A percentile compares a stretch with the other conserved stretches of the same genome.
Conservation (phyloP, 768 basidiomycete species). For the Mrakia hoshinonis region DNA sequence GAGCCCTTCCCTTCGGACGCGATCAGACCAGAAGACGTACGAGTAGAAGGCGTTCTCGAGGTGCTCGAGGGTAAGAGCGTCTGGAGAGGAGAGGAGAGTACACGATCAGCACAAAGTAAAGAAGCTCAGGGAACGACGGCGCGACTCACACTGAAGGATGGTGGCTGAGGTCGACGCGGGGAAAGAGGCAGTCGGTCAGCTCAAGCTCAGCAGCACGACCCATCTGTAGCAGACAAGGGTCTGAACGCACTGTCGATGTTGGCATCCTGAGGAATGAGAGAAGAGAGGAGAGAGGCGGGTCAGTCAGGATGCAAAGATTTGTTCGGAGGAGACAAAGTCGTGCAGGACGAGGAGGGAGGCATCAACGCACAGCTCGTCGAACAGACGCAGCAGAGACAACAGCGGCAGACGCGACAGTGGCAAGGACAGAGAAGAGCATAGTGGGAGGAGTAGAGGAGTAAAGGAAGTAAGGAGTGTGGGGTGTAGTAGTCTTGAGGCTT, state of each 20-base stretch:
- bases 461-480: neutral
- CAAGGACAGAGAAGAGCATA: constrained; percentile 9
- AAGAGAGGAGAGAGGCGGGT: no score
- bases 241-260: constrained; percentile 18
- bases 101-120: neutral
- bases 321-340: no score
- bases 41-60: constrained; percentile 24
- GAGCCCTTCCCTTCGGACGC: neutral
- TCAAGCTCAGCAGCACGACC: neutral
- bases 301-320: no score
- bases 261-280: no score
- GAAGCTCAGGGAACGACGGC: neutral
- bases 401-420: constrained; percentile 1
- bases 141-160: constrained; percentile 15
- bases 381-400: constrained; percentile 7
- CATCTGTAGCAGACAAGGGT: neutral
- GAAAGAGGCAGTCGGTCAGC: neutral
- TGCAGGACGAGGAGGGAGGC: no score
- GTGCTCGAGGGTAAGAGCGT: constrained; percentile 18
- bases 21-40: neutral
- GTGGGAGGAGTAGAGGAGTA: neutral
- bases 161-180: neutral
- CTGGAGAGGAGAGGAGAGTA: neutral
- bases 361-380: neutral
- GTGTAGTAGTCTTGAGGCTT: neutral